A percentile compares a stretch with the other conserved stretches of the same genome.
phyloP scores from a whole-genome alignment of 495 filamentous ascomycete species.

The Hypoxylon lenormandii region DNA sequence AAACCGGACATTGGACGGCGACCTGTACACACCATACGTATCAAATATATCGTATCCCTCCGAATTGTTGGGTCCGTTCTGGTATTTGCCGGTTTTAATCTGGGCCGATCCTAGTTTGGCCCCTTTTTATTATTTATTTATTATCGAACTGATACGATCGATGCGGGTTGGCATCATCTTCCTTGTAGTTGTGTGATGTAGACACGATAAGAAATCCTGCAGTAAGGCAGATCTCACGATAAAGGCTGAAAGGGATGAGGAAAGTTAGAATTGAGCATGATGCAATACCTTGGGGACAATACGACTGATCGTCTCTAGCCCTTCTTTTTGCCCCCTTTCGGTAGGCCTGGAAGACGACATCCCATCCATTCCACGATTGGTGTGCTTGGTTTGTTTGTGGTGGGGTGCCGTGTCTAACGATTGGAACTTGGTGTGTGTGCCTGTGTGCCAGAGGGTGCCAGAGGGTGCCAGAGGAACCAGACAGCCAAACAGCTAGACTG shows the following conservation, averaged over 20 bases:
- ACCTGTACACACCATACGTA: slow-evolving; percentile 7
- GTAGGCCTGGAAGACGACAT: slow-evolving; percentile 48
- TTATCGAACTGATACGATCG: slow-evolving; percentile 25
- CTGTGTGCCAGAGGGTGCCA: too few relatives aligned
- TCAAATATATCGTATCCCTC: slow-evolving; percentile 26
- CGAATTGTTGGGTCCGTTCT: slow-evolving; percentile 40
- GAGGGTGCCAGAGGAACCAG: too few relatives aligned
- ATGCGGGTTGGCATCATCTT: slow-evolving; percentile 50
- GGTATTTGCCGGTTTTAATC: slow-evolving; percentile 39
- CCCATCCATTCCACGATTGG: slow-evolving; percentile 25
- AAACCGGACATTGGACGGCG: slow-evolving; percentile 34
- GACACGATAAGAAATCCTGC: slow-evolving; percentile 21
- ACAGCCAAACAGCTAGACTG: slow-evolving; percentile 4
- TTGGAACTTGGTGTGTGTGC: slow-evolving; percentile 9
- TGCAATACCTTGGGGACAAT: slow-evolving; percentile 45
- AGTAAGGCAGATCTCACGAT: slow-evolving; percentile 38
- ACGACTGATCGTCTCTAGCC: slow-evolving; percentile 43
- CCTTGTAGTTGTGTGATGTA: not conserved
- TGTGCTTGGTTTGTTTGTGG: slow-evolving; percentile 7
- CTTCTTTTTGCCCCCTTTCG: slow-evolving; percentile 38
- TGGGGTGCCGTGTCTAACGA: slow-evolving; percentile 38
- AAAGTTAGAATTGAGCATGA: slow-evolving; percentile 41
- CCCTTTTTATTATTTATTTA: not conserved
- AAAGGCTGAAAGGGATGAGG: slow-evolving; percentile 2
- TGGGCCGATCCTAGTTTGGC: slow-evolving; percentile 35